A percentile compares a stretch with the other conserved stretches of the same genome.
These are phyloP conservation scores for Trichophyton equinum DNA, from an alignment of 2,329 filamentous ascomycete species.

Conservation along the genomic window DNA sequence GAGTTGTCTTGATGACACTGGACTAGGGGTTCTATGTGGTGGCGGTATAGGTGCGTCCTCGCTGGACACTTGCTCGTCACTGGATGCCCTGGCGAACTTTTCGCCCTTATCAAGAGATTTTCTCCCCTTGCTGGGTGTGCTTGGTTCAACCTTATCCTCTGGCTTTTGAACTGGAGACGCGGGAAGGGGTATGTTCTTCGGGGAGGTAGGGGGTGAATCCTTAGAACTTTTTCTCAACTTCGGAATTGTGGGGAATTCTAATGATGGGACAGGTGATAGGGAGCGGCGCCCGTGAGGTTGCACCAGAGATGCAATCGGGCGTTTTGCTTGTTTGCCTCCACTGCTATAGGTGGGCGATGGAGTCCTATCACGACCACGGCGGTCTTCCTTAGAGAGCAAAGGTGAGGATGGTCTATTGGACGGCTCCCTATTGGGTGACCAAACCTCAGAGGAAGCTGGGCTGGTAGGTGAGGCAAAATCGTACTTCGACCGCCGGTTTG, in stretches of 20 bases:
- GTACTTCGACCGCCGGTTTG: constrained; percentile 30
- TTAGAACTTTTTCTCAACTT: constrained; percentile 30
- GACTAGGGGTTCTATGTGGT: constrained; percentile 42
- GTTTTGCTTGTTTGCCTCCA: constrained; percentile 10
- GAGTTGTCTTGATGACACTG: constrained; percentile 25
- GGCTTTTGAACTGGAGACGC: constrained; percentile 21
- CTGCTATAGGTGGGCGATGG: constrained; percentile 3
- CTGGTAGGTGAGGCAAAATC: constrained; percentile 22
- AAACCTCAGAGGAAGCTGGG: constrained; percentile 16
- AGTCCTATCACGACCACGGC: constrained; percentile 7
- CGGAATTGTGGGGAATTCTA: constrained; percentile 33
- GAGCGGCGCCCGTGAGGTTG: constrained; percentile 24
- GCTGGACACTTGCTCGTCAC: constrained; percentile 4
- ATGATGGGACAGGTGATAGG: constrained; percentile 37
- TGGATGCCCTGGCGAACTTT: background rate
- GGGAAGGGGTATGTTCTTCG: constrained; percentile 4
- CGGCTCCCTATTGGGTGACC: constrained; percentile 15
- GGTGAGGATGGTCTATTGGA: background rate
- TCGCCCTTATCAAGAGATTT: constrained; percentile 14
- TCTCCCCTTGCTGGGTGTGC: constrained; percentile 9
- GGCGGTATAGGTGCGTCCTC: constrained; percentile 33
- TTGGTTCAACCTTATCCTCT: constrained; percentile 9
- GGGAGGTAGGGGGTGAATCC: constrained; percentile 19
- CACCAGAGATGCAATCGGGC: constrained; percentile 17
- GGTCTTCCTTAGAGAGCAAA: constrained; percentile 2